Percentiles rank a stretch among this genome's conserved stretches.
Evolutionary conservation across 1,284 basidiomycete species (phyloP).

Genomic region (Macrocystidia cucumis): DNA sequence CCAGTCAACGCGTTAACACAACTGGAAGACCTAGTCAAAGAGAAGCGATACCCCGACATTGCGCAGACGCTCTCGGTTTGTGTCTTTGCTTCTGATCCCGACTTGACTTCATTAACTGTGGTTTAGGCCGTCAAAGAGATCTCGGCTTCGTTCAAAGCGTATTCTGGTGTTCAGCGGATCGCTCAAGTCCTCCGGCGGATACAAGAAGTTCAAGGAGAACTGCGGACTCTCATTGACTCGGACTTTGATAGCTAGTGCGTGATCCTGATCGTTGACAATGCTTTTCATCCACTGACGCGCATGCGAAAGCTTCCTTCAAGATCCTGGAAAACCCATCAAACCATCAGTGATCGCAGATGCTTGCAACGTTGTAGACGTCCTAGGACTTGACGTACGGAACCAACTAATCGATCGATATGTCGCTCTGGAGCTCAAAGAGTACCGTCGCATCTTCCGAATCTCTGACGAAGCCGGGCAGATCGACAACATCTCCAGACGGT

Average conservation of each 20-base stretch:
- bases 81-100: conserved; percentile 12
- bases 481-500: conserved; percentile 90
- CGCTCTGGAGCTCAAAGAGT: conserved; percentile 89
- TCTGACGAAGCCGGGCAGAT: conserved; percentile 93
- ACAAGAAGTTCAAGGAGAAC: conserved; percentile 70
- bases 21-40: conserved; percentile 70
- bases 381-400: conserved; percentile 75
- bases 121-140: conserved; percentile 83
- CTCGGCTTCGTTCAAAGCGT: conserved; percentile 68
- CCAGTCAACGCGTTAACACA: conserved; percentile 80
- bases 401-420: conserved; percentile 89
- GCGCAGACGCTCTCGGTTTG: conserved; percentile 71
- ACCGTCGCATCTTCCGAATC: conserved; percentile 90
- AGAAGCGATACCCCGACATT: conserved; percentile 78
- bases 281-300: neutral
- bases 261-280: conserved; percentile 1
- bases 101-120: conserved; percentile 5
- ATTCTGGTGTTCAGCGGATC: conserved; percentile 69
- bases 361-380: conserved; percentile 78
- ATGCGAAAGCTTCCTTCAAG: conserved; percentile 65
- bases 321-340: conserved; percentile 62
- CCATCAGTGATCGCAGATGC: conserved; percentile 65
- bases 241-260: conserved; percentile 90
- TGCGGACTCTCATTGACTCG: conserved; percentile 72
- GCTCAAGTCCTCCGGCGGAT: conserved; percentile 72